Base-by-base conservation (phyloP, 129 eudicot species). In the Sambucus nigra region DNA sequence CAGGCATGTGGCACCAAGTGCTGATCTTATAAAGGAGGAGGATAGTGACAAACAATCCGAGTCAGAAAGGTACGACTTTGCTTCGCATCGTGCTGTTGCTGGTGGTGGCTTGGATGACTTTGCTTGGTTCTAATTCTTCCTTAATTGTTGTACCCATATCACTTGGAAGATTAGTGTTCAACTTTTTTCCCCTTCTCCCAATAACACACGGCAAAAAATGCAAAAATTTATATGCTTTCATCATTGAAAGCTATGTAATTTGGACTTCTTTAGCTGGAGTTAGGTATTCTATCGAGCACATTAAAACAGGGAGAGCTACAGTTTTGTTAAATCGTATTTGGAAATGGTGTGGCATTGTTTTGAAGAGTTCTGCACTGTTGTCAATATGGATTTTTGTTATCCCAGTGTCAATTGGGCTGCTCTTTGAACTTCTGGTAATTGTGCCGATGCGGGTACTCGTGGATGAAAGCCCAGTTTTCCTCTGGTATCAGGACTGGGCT, bases 391-490 rank as follows among this genome's bases (percentile, higher is more conserved):
- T 88, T 6, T 81, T 88, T 47, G 81, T 88, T 31, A 84, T 88
- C 59, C 97, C 93, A 0, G 86, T 88, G 18, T 57, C 84, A 42
- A 88, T 88, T 15, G 97, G 97, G 23, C 66, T 84, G 73, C 83
- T 88, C 40, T 88, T 88, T 68, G 97, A 88, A 73, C 95, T 88
- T 23, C 56, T 88, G 57, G 88, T 88, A 14, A 84, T 88, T 29
- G 97, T 88, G 55, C 97, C 97, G 5, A 84, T 81, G 95, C 77
- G 97, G 33, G 97, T 88, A 20, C 95, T 95, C 0, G 75, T 84
- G 33, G 94, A 88, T 61, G 95, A 88, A 69, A 88, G 97, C 68
- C 95, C 95, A 5, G 95, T 84, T 26, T 88, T 88, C 68, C 92
- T 84, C 18, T 56, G 84, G 33, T 88, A 88, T 70, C 97, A 88